Evolutionary conservation across 768 basidiomycete species (phyloP), one percentile per base, ranked within the genome.

Genomic region (Mycena floridula): DNA sequence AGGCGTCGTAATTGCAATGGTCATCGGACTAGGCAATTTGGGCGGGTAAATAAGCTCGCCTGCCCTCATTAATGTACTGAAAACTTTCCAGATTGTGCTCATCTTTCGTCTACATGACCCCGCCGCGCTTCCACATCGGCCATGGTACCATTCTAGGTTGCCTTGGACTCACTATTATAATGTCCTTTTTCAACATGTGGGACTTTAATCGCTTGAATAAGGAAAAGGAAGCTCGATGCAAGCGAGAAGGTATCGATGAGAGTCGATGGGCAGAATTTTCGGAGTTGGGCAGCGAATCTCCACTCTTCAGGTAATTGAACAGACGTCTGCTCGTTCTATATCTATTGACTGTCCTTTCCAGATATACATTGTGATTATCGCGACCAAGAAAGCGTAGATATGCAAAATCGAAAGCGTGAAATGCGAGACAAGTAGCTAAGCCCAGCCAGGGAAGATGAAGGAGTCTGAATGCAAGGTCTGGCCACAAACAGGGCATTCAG

Each of bases 11-110:
- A 43, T 73, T 38, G 72, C 69, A 3, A 61, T 69, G 61, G 60
- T 72, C 21, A 61, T 70, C 43, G 69, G 72, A 22, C 4, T 65
- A 2, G 72, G 64, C 37, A 72, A 73, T 42, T 48, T 72, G 6
- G 72, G 71, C 46, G 70, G 66, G 32, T 44, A 9, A 9, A 30
- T 30, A 30, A 23, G 15, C 25, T 16, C 59, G 20, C 12, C 9
- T 26, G 62, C 54, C 20, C 61, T 66, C 9, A 30, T n/a, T n/a
- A 30, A 9, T 30, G 9, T n/a, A 9, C n/a, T 30, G n/a, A n/a
- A 9, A 9, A n/a, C 28, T 30, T 30, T 30, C 9, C 44, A 61
- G 65, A 48, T 72, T 5, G 53, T 56, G 1, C 50, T 57, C 40
- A 45, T 72, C n/a, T 43, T 50, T 24, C 49, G 62, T 45, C 50